Evolutionary conservation across 2,329 filamentous ascomycete species (phyloP).

Genomic region (Fusarium sp.): DNA sequence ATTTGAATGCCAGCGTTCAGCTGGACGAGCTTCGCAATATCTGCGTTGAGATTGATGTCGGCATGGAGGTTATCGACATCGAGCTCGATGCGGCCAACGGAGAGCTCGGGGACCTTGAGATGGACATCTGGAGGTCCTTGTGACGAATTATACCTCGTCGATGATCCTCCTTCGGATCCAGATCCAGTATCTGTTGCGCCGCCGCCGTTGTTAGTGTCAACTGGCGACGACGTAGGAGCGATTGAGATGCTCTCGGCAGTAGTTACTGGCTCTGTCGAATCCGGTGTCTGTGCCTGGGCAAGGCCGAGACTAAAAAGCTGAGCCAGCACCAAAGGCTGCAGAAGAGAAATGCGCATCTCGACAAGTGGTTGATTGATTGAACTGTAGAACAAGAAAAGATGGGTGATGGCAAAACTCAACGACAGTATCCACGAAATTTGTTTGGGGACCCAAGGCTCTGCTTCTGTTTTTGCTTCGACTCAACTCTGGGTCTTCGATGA

Average conservation of each 20-base stretch:
- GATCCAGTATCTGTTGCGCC: slow-evolving; percentile 8
- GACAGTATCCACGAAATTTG: not conserved
- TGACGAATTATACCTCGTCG: slow-evolving; percentile 8
- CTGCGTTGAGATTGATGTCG: slow-evolving; percentile 31
- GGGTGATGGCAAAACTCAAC: not conserved
- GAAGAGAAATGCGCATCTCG: slow-evolving; percentile 24
- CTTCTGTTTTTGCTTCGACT: slow-evolving; percentile 3
- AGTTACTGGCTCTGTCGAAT: slow-evolving; percentile 25
- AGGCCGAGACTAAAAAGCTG: slow-evolving; percentile 10
- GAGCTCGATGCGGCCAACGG: slow-evolving; percentile 29
- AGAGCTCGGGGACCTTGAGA: slow-evolving; percentile 26
- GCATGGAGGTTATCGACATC: slow-evolving; percentile 30
- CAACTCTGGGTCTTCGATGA: not conserved
- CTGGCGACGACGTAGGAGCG: not conserved
- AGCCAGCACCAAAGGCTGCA: slow-evolving; percentile 14
- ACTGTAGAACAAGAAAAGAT: not conserved
- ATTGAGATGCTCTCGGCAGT: slow-evolving; percentile 30
- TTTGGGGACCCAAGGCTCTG: not conserved
- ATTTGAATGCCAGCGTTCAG: slow-evolving; percentile 27
- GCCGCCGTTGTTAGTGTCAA: not conserved
- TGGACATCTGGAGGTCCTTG: slow-evolving; percentile 31
- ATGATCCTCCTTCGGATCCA: not conserved
- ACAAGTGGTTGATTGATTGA: not conserved
- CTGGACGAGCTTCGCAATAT: slow-evolving; percentile 25
- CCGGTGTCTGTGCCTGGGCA: slow-evolving; percentile 24